Evolutionary conservation across 345 rosid species (phyloP), one percentile per base, ranked within the genome.

Genomic region (thale cress (Arabidopsis thaliana)): DNA sequence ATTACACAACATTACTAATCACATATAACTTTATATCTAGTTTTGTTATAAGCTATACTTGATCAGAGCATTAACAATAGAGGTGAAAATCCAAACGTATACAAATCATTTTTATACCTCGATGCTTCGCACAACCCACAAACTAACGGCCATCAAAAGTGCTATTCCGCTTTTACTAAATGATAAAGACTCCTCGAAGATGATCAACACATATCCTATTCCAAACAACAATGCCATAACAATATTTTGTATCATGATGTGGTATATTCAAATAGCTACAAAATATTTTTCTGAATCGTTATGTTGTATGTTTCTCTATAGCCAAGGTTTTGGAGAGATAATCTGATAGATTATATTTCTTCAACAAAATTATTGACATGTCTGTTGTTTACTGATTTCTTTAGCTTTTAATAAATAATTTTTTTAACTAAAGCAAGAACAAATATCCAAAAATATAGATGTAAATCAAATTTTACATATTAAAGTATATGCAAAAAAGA

Each of bases 161-260:
- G 84, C 90, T 38, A 93, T 90, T 67, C 97, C 95, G 59, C 87
- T 87, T 86, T 90, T 93, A 71, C 86, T 90, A 83, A 93, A 86
- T 60, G 91, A 88, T 55, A 90, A 82, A 63, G 86, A 89, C 75
- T 89, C 91, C 72, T 90, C 95, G 37, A 93, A 93, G 67, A 93
- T 83, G 75, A 89, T 93, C 48, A 89, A 84, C 8, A 82, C 84
- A 79, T 93, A 93, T 80, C 97, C 98, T 50, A 90, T 60, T 71
- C 72, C 85, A 74, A 90, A 93, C 61, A 90, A 79, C 71, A 90
- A 68, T 41, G 85, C 88, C 98, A 90, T 90, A 8, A 86, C 89
- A 78, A 87, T 81, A 84, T 85, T 89, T 91, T 89, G 89, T 60
- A 71, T 77, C 77, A 55, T 66, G 37, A 79, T 69, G 73, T 48